Base-by-base conservation (phyloP, 495 filamentous ascomycete genomes). In the Massariosphaeria phaeospora region DNA sequence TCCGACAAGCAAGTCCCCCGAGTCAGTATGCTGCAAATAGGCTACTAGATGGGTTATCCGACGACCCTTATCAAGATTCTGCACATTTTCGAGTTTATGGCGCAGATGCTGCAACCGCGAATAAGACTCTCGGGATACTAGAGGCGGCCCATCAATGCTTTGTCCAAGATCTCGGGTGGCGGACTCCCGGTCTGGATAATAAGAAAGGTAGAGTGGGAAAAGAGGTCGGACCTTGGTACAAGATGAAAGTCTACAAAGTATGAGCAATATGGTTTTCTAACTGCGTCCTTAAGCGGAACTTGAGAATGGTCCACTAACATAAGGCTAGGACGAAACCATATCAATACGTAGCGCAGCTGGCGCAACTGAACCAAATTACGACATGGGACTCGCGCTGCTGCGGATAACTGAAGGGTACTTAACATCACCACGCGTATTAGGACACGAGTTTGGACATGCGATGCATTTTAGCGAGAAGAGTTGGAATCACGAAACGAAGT, bases 391-490 rank as follows among this genome's bases (percentile, higher is more conserved):
- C 0, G 63, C 67, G 11, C 74, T 64, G 50, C 63, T 75, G 30
- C 73, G 74, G 47, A 69, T 75, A 0, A 67, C 71, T 15, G 67
- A 65, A 2, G 24, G 67, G 48, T 75, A 70, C 63, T 64, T 73
- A 61, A 64, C 58, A 10, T 67, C 63, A 7, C 69, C 73, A 7
- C 55, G 51, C n/a, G 65, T 74, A 1, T 66, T 66, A 0, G 72
- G 73, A 15, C 73, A 75, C 42, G 73, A 75, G 52, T 75, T 71
- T 41, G 73, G 73, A 4, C 73, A 75, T 47, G 71, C 69, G 1
- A 59, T 75, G 33, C 71, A 69, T 0, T 75, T 74, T 39, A 58
- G 61, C 8, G 72, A 69, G 48, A 52, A 64, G 15, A 70, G 65
- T 31, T 75, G 73, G 73, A 66, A 74, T 44, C 60, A 75, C 52